Evolutionary conservation across 2,329 filamentous ascomycete genomes (phyloP).

Genomic region (Phyllosticta citribraziliensis): DNA sequence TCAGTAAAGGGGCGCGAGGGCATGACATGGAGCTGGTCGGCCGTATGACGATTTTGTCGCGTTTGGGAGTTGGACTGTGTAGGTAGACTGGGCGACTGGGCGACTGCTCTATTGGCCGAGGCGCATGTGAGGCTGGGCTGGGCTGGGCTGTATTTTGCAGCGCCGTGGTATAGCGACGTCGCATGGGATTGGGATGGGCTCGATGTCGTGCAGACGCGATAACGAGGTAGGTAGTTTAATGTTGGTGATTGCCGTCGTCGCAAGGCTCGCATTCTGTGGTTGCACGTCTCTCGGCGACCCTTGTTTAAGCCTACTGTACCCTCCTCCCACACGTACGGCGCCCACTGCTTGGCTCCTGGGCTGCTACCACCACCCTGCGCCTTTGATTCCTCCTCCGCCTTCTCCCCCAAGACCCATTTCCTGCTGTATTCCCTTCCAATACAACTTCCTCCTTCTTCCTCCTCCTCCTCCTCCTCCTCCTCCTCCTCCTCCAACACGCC

Average conservation of each 20-base stretch:
- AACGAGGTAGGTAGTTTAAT: too few species aligned
- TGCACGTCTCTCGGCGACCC: background rate
- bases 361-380: background rate
- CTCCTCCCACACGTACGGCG: background rate
- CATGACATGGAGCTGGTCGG: background rate
- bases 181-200: background rate
- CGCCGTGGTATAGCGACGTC: too few species aligned
- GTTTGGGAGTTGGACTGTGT: too few species aligned
- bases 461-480: background rate
- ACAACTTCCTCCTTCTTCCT: background rate
- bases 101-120: too few species aligned
- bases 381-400: background rate
- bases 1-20: background rate
- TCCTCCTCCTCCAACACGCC: slow-evolving; percentile 1
- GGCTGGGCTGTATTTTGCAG: too few species aligned
- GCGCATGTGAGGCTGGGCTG: too few species aligned
- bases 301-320: background rate
- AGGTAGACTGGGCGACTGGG: too few species aligned
- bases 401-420: background rate
- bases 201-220: background rate
- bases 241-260: background rate
- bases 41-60: background rate
- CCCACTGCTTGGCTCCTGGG: background rate
- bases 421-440: background rate
- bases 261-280: background rate